Evolutionary conservation across 1,284 basidiomycete genomes (phyloP).

Genomic region (Phenoliferia sp.): DNA sequence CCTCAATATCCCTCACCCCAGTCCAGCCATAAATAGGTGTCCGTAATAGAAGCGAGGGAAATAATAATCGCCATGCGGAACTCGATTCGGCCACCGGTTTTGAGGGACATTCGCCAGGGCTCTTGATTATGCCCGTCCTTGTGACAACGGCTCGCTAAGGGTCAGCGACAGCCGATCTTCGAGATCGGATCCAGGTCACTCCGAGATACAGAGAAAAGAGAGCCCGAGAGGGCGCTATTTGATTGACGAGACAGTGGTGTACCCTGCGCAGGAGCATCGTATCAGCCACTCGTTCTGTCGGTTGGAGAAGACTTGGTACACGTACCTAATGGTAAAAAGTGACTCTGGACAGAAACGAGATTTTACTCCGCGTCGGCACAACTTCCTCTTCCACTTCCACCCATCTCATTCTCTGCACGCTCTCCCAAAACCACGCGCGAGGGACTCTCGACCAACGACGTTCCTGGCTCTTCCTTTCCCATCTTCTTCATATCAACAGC

Average conservation of each 20-base stretch:
- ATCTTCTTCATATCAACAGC: neutral
- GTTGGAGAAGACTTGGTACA: neutral
- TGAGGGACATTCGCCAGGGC: too few species aligned
- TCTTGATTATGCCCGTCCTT: too few species aligned
- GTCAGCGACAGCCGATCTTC: too few species aligned
- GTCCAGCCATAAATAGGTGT: too few species aligned
- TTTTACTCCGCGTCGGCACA: neutral
- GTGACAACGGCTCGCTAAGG: too few species aligned
- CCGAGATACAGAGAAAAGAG: too few species aligned
- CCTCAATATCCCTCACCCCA: too few species aligned
- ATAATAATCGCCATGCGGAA: too few species aligned
- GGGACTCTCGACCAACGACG: neutral
- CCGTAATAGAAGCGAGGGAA: too few species aligned
- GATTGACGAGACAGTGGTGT: neutral
- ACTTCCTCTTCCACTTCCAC: neutral
- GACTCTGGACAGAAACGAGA: neutral
- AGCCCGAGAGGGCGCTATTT: neutral
- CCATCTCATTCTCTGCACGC: neutral
- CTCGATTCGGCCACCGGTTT: too few species aligned
- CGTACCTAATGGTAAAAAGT: neutral
- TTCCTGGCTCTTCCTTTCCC: neutral
- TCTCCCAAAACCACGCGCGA: neutral
- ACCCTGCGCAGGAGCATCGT: neutral
- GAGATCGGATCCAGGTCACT: too few species aligned
- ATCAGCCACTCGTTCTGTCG: neutral